Percentiles rank a stretch among this genome's conserved stretches.
phyloP scores from a whole-genome alignment of 805 yeast genomes.

The Cyberlindnera mycetangii region DNA sequence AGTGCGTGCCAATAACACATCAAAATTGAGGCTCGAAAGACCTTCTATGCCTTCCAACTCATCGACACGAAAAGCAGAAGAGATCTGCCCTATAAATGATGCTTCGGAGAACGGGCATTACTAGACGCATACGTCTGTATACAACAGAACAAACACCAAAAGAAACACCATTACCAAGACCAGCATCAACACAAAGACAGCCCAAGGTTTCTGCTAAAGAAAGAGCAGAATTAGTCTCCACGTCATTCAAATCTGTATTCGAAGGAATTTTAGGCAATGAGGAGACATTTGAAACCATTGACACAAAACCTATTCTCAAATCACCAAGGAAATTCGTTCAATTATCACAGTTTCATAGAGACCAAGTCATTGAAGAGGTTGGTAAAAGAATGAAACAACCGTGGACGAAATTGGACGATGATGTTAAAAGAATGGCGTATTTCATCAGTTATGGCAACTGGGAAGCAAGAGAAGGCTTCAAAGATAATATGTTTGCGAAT shows the following conservation, averaged over 20 bases:
- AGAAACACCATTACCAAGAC: too few species aligned
- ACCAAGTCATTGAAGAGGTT: conserved; percentile 53
- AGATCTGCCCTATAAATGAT: too few species aligned
- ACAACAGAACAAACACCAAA: not conserved
- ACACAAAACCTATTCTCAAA: conserved; percentile 40
- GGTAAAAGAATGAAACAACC: conserved; percentile 44
- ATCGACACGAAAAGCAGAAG: too few species aligned
- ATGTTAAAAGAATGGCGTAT: conserved; percentile 55
- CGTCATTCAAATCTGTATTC: conserved; percentile 28
- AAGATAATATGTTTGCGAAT: conserved; percentile 39
- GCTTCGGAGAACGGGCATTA: not conserved
- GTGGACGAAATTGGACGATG: conserved; percentile 51
- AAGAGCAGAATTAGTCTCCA: conserved; percentile 25
- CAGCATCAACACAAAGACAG: not conserved
- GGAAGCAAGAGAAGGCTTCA: conserved; percentile 63
- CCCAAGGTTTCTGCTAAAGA: conserved; percentile 20
- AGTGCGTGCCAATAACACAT: too few species aligned
- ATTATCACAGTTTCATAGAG: conserved; percentile 46
- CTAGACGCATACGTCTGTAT: not conserved
- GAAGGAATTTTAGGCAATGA: conserved; percentile 31
- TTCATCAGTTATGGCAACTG: conserved; percentile 66
- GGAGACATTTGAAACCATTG: conserved; percentile 47
- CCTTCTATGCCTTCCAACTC: too few species aligned
- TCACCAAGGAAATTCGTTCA: conserved; percentile 35
- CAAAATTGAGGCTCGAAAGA: too few species aligned